phyloP scores from a whole-genome alignment of 257 asterid species.

The Przewalskia tangutica region DNA sequence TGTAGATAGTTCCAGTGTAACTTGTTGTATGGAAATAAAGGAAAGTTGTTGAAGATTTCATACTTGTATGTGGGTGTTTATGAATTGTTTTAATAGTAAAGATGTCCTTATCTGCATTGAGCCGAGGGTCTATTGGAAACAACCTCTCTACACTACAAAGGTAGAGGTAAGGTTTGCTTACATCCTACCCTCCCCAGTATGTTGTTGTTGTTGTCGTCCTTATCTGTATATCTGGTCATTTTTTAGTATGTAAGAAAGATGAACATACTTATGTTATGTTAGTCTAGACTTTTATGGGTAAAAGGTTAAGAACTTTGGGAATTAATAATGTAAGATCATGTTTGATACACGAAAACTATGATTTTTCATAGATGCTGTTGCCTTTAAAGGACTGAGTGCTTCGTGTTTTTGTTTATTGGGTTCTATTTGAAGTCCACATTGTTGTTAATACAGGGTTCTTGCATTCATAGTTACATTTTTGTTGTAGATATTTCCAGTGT shows the following conservation, averaged over 20 bases:
- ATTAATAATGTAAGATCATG: neutral
- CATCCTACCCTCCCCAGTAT: too few relatives aligned
- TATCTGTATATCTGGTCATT: neutral
- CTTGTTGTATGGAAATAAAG: neutral
- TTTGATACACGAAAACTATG: neutral
- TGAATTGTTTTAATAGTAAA: neutral
- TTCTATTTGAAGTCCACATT: too few relatives aligned
- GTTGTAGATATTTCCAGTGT: neutral
- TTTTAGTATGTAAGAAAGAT: neutral
- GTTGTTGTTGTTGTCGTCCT: neutral
- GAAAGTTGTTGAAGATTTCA: neutral
- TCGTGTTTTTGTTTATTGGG: neutral
- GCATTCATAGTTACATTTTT: neutral
- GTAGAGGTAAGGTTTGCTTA: too few relatives aligned
- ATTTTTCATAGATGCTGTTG: conserved; percentile 1
- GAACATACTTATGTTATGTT: neutral
- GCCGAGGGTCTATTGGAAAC: too few relatives aligned
- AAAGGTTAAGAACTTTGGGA: neutral
- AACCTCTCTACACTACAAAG: too few relatives aligned
- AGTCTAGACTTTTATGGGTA: neutral
- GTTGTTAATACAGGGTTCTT: neutral
- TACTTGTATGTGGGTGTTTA: neutral
- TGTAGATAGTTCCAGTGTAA: neutral
- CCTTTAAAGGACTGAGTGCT: neutral
- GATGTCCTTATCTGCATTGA: neutral